Evolutionary conservation across 2,329 filamentous ascomycete species (phyloP).

Genomic region (Colletotrichum salicis): DNA sequence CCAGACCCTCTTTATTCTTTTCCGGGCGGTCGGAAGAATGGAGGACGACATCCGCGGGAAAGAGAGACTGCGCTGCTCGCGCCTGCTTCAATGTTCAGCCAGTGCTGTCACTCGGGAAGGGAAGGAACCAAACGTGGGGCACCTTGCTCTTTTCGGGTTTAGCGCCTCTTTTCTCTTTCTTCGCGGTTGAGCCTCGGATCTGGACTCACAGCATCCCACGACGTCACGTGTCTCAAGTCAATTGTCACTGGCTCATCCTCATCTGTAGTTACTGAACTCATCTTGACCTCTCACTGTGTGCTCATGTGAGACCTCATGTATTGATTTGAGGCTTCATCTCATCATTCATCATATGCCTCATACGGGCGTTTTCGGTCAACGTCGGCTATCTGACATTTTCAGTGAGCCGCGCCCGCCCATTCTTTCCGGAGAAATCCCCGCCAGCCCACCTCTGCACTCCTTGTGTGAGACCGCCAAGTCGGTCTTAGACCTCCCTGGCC

Average conservation of each 20-base stretch:
- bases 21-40: slow-evolving; percentile 26
- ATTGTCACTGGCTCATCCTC: background rate
- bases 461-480: slow-evolving; percentile 24
- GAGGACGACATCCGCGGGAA: slow-evolving; percentile 29
- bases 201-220: background rate
- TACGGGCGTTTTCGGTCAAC: background rate
- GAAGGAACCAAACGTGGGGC: slow-evolving; percentile 30
- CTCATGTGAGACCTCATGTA: background rate
- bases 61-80: slow-evolving; percentile 11
- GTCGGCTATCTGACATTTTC: background rate
- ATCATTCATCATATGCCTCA: background rate
- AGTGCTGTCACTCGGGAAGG: slow-evolving; percentile 21
- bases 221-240: slow-evolving; percentile 1
- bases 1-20: slow-evolving; percentile 3
- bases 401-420: background rate
- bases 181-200: slow-evolving; percentile 28
- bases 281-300: background rate
- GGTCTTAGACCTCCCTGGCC: background rate
- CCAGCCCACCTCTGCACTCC: slow-evolving; percentile 21
- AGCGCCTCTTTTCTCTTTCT: background rate
- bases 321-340: background rate
- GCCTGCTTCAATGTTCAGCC: slow-evolving; percentile 4
- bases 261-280: background rate
- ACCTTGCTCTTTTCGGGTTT: background rate
- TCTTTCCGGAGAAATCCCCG: slow-evolving; percentile 8